Evolutionary conservation across 306 rosid species (phyloP).

Genomic region (Dalbergia oliveri): DNA sequence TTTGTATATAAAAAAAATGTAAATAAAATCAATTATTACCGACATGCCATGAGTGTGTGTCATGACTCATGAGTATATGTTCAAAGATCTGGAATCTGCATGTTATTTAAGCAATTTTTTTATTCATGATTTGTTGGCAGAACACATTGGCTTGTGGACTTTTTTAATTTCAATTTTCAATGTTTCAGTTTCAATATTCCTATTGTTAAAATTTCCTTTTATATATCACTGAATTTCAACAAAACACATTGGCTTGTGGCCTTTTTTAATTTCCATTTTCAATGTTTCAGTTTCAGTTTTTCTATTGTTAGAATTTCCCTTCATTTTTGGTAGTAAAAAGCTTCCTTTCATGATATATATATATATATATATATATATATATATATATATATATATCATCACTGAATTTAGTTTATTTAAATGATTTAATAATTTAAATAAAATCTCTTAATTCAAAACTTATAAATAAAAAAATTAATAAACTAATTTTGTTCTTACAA

Average conservation of each 20-base stretch:
- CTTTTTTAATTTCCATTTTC: neutral
- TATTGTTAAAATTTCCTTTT: neutral
- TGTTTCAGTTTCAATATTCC: neutral
- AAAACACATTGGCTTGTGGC: slow-evolving; percentile 35
- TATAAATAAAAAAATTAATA: too few relatives aligned
- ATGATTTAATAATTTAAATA: too few relatives aligned
- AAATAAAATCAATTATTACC: slow-evolving; percentile 66
- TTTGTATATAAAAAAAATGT: neutral
- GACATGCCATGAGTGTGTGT: slow-evolving; percentile 72
- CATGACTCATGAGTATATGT: slow-evolving; percentile 61
- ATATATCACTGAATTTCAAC: neutral
- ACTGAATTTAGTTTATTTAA: too few relatives aligned
- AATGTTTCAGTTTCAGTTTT: neutral
- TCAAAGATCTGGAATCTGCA: slow-evolving; percentile 58
- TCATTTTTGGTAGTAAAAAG: too few relatives aligned
- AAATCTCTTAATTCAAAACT: too few relatives aligned
- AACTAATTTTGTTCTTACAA: too few relatives aligned
- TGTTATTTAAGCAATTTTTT: slow-evolving; percentile 47
- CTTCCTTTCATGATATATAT: neutral
- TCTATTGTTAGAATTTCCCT: neutral
- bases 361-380: neutral
- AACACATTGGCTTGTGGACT: slow-evolving; percentile 33
- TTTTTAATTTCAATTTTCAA: neutral
- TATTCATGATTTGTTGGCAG: slow-evolving; percentile 44
- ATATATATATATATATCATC: too few relatives aligned